Evolutionary conservation across 75 land plant genomes (phyloP).

Genomic region (Cryptomeria japonica): DNA sequence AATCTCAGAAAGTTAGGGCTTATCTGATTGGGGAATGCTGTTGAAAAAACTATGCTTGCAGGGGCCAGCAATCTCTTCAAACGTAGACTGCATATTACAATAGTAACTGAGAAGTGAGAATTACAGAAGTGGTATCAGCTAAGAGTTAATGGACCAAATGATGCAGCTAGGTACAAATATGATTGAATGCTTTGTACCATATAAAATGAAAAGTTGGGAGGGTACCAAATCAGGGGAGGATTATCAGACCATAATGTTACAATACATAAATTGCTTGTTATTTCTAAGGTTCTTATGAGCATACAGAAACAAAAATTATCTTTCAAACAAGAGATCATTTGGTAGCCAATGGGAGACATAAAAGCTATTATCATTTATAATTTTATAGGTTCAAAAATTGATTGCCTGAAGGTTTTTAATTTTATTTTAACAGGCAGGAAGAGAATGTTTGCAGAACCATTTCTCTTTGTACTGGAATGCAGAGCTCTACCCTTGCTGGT

Average conservation of each 20-base stretch:
- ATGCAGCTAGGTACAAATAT: background rate
- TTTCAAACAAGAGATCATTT: background rate
- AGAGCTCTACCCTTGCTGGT: slow-evolving; percentile 96
- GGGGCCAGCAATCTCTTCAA: background rate
- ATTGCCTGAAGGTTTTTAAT: background rate
- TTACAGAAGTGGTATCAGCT: background rate
- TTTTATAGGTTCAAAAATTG: background rate
- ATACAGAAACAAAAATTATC: background rate
- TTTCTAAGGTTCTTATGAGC: background rate
- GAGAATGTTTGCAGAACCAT: slow-evolving; percentile 77
- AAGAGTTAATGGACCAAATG: background rate
- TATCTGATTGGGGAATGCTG: background rate
- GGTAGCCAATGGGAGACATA: background rate
- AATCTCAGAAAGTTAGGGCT: background rate
- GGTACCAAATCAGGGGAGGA: background rate
- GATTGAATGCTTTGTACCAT: background rate
- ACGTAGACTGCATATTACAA: background rate
- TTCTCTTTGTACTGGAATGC: slow-evolving; percentile 96
- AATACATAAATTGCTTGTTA: background rate
- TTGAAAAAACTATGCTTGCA: background rate
- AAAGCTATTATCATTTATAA: background rate
- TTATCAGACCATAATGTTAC: background rate
- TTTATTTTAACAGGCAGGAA: slow-evolving; percentile 57
- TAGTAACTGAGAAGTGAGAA: background rate
- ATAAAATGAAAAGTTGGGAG: slow-evolving; percentile 41